Conservation (phyloP, 495 filamentous ascomycete genomes). For the Neurospora africana region DNA sequence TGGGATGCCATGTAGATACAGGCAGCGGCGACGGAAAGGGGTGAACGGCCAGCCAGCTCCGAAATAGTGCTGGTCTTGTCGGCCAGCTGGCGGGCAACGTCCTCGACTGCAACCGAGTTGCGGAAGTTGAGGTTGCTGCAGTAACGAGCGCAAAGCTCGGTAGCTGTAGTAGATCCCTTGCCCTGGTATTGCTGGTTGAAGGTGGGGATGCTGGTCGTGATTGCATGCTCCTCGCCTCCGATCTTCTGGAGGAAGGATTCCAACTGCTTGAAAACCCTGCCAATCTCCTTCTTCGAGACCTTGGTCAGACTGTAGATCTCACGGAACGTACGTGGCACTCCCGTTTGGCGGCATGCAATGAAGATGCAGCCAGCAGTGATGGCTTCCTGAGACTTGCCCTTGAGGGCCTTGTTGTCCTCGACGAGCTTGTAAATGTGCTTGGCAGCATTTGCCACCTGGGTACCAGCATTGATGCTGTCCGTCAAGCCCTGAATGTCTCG, state of each 20-base stretch:
- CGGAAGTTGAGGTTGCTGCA: slow-evolving; percentile 63
- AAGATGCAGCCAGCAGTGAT: slow-evolving; percentile 95
- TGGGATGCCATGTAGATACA: slow-evolving; percentile 92
- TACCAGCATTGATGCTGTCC: slow-evolving; percentile 71
- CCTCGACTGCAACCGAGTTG: slow-evolving; percentile 55
- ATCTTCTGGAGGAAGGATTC: slow-evolving; percentile 70
- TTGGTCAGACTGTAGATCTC: slow-evolving; percentile 89
- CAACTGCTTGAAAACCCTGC: slow-evolving; percentile 83
- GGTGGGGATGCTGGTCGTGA: slow-evolving; percentile 14
- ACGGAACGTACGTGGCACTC: slow-evolving; percentile 78
- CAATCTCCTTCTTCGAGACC: slow-evolving; percentile 94
- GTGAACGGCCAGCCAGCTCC: slow-evolving; percentile 82
- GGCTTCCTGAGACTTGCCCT: slow-evolving; percentile 88
- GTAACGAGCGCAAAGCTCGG: slow-evolving; percentile 79
- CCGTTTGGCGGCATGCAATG: slow-evolving; percentile 86
- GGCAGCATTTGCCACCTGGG: slow-evolving; percentile 70
- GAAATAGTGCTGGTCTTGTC: slow-evolving; percentile 60
- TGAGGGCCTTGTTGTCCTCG: slow-evolving; percentile 84
- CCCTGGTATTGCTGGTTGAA: slow-evolving; percentile 52
- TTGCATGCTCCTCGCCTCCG: slow-evolving; percentile 27
- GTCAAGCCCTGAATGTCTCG: slow-evolving; percentile 83
- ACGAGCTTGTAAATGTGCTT: slow-evolving; percentile 92
- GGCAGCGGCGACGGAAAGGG: slow-evolving; percentile 84
- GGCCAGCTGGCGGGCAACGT: slow-evolving; percentile 63
- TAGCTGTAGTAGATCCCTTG: slow-evolving; percentile 70